These are phyloP conservation scores for Fragilariopsis cylindrus DNA, from an alignment of 108 stramenopile genomes.

Conservation along the genomic window DNA sequence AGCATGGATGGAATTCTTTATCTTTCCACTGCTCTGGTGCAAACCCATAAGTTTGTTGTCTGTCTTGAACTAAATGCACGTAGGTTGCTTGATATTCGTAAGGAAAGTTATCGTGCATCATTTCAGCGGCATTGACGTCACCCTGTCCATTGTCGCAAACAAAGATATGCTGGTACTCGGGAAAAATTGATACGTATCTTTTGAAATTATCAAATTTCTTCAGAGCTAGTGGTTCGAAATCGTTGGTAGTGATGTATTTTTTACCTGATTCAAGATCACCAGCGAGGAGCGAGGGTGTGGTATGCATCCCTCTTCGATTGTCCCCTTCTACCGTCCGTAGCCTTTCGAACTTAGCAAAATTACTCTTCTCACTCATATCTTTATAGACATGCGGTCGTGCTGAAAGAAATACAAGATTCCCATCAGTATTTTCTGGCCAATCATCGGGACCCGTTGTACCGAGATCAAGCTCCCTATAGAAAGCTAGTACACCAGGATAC, in stretches of 20 bases:
- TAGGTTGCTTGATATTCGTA: conserved; percentile 84
- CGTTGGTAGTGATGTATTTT: conserved; percentile 86
- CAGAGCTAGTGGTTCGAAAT: conserved; percentile 87
- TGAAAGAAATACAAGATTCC: conserved; percentile 96
- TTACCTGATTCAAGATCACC: conserved; percentile 93
- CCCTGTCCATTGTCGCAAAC: conserved; percentile 99
- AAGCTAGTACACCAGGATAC: conserved; percentile 96
- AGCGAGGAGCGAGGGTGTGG: conserved; percentile 91
- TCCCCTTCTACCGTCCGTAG: conserved; percentile 63
- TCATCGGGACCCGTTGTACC: conserved; percentile 89
- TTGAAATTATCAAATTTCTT: conserved; percentile 95
- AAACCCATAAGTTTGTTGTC: conserved; percentile 74
- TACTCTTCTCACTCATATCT: conserved; percentile 89
- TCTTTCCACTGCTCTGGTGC: conserved; percentile 70
- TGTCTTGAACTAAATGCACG: conserved; percentile 87
- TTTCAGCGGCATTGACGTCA: conserved; percentile 95
- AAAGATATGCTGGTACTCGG: conserved; percentile 96
- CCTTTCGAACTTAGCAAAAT: conserved; percentile 93
- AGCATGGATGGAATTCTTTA: conserved; percentile 79
- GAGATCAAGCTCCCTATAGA: conserved; percentile 96
- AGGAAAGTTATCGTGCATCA: conserved; percentile 91
- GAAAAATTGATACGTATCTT: conserved; percentile 92
- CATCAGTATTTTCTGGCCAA: conserved; percentile 79
- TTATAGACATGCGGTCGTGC: conserved; percentile 99
- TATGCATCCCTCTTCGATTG: conserved; percentile 89